A percentile compares a stretch with the other conserved stretches of the same genome.
These are phyloP conservation scores for Ceratobasidium sp. DNA, from an alignment of 1,284 basidiomycete species.

Conservation along the genomic window DNA sequence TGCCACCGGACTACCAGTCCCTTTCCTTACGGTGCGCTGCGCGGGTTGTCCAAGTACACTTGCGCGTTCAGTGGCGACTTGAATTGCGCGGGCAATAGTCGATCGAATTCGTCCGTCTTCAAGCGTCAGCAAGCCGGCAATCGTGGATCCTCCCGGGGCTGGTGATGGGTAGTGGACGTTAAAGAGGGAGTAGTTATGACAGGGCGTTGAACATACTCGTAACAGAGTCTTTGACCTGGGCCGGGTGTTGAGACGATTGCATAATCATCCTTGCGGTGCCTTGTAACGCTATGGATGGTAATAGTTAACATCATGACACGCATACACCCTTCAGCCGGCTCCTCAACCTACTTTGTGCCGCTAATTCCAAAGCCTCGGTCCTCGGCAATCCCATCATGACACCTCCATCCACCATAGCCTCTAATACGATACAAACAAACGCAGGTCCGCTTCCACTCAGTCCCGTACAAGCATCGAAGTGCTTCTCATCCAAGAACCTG, in stretches of 20 bases:
- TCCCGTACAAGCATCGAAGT: constrained; percentile 98
- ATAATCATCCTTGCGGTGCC: constrained; percentile 96
- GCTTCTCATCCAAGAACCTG: constrained; percentile 92
- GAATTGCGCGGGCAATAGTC: constrained; percentile 94
- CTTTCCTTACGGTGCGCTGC: constrained; percentile 10
- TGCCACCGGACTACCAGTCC: constrained; percentile 27
- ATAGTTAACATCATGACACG: constrained; percentile 10
- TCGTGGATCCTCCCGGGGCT: constrained; percentile 99
- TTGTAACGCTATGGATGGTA: constrained; percentile 74
- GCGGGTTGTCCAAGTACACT: constrained; percentile 72
- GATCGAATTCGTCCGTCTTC: constrained; percentile 94
- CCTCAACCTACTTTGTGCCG: constrained; percentile 81
- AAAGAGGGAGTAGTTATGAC: too few species aligned
- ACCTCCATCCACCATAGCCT: constrained; percentile 98
- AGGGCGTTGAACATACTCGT: constrained; percentile 81
- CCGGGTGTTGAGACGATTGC: constrained; percentile 86
- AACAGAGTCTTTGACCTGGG: constrained; percentile 96
- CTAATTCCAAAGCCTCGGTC: constrained; percentile 90
- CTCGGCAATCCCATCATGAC: constrained; percentile 99
- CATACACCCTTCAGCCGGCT: constrained; percentile 15
- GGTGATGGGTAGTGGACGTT: constrained; percentile 26
- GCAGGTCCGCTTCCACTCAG: constrained; percentile 96
- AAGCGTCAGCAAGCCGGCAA: constrained; percentile 91
- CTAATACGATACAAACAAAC: constrained; percentile 94
- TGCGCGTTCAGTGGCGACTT: constrained; percentile 87